Evolutionary conservation across 768 basidiomycete species (phyloP), one percentile per base, ranked within the genome.

Genomic region (Termitomyces titanicus): DNA sequence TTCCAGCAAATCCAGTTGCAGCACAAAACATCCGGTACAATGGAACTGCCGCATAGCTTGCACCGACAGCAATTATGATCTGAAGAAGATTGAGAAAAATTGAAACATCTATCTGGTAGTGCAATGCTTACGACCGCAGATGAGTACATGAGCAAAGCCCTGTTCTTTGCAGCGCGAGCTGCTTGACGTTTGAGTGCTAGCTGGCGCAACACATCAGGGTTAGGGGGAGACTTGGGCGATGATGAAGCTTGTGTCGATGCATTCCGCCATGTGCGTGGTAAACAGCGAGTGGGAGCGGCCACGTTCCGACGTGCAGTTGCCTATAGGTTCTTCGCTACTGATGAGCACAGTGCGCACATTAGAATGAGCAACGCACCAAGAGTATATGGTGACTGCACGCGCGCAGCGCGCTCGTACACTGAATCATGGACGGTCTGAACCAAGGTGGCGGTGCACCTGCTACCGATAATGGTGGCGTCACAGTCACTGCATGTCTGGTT

Each of bases 11-110:
- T 9, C 97, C 97, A 3, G 97, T 99, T 13, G 95, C 92, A 7
- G 94, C 89, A 70, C 97, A 99, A 75, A 99, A 99, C 72, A 96
- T 94, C 58, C 97, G 88, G 71, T 99, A 99, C 15, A 98, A 78
- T 0, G 97, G 97, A 0, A 98, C 96, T 35, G 96, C 92, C 11
- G 97, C 97, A 68, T 99, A 99, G n/a, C 94, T 89, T 24, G 88
- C 79, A 15, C 96, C 96, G 3, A 90, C 72, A 3, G 85, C 88
- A 27, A 87, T 63, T 27, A 97, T 71, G 45, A 96, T 84, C 94
- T 96, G 55, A 44, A 27, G 46, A 49, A 34, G 33, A n/a, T 53
- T 20, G 27, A 31, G 27, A 31, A 47, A 40, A 22, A 38, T 22
- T 20, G 5, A 22, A 46, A 33, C 33, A 20, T 11, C 47, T 42